phyloP scores from a whole-genome alignment of 257 asterid species.

The Nicotiana tabacum region DNA sequence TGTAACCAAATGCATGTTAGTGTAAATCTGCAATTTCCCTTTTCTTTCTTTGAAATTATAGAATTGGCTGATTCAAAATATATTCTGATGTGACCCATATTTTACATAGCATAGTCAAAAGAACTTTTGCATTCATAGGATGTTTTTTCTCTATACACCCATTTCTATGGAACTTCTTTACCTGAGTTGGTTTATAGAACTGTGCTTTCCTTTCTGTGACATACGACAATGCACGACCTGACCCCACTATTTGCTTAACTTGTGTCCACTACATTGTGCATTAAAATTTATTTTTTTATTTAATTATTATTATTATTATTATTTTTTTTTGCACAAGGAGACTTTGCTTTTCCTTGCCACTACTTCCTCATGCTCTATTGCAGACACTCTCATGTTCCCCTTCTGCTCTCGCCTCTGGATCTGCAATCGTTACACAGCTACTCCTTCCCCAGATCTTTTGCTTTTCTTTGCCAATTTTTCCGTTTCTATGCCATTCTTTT shows the following conservation, averaged over 20 bases:
- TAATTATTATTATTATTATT: not conserved
- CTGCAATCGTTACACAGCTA: not conserved
- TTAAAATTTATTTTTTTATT: not conserved
- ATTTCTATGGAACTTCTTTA: not conserved
- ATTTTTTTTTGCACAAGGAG: not conserved
- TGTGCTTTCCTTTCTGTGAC: not conserved
- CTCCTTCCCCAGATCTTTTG: not conserved
- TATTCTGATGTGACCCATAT: not conserved
- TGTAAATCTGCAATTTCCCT: not conserved
- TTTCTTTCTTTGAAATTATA: not conserved
- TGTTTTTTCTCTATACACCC: not conserved
- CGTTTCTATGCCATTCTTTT: not conserved
- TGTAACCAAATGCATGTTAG: not conserved
- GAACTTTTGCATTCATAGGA: not conserved
- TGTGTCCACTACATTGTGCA: not conserved
- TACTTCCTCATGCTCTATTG: not conserved
- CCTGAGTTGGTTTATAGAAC: not conserved
- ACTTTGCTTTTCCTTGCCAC: not conserved
- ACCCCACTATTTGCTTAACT: not conserved
- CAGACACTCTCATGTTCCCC: not conserved
- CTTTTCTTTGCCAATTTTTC: not conserved
- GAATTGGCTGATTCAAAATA: not conserved
- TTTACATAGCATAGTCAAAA: not conserved
- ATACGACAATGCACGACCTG: not conserved
- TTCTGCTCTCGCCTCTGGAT: not conserved